phyloP scores from a whole-genome alignment of 2,329 filamentous ascomycete species.

The Eurotiales sp. region DNA sequence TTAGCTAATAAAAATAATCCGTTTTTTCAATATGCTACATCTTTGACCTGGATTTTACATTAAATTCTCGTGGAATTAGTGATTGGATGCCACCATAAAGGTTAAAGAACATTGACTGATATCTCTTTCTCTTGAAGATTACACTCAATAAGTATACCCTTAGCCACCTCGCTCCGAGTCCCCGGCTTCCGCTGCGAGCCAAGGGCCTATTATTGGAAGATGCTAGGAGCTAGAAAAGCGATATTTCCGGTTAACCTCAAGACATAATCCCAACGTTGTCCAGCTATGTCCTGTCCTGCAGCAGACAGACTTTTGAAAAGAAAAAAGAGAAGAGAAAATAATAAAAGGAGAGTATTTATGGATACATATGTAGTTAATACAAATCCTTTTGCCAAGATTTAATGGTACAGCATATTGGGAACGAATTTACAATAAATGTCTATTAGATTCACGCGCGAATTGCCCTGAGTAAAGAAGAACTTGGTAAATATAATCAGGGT shows the following conservation, averaged over 20 bases:
- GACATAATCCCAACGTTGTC: constrained; percentile 83
- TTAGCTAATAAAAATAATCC: no score
- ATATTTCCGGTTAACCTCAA: constrained; percentile 88
- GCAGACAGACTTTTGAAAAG: constrained; percentile 77
- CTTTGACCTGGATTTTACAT: no score
- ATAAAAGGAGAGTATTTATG: constrained; percentile 89
- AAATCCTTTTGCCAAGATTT: constrained; percentile 97
- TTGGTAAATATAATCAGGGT: constrained; percentile 99
- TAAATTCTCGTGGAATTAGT: no score
- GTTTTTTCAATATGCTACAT: no score
- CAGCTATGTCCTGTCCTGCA: constrained; percentile 76
- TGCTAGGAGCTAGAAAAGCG: constrained; percentile 84
- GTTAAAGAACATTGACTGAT: no score
- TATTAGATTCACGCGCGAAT: constrained; percentile 98
- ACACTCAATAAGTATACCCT: no score
- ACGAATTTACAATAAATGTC: constrained; percentile 90
- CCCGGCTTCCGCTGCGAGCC: constrained; percentile 42
- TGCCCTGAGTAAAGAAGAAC: constrained; percentile 94
- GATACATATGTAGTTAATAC: constrained; percentile 98
- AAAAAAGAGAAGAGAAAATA: constrained; percentile 97
- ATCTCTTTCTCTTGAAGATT: no score
- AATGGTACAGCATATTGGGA: constrained; percentile 95
- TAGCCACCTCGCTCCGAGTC: constrained; percentile 46
- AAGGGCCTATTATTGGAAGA: constrained; percentile 76
- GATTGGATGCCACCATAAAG: no score